phyloP scores from a whole-genome alignment of 2,329 filamentous ascomycete species.

The Fusarium kyushuense region DNA sequence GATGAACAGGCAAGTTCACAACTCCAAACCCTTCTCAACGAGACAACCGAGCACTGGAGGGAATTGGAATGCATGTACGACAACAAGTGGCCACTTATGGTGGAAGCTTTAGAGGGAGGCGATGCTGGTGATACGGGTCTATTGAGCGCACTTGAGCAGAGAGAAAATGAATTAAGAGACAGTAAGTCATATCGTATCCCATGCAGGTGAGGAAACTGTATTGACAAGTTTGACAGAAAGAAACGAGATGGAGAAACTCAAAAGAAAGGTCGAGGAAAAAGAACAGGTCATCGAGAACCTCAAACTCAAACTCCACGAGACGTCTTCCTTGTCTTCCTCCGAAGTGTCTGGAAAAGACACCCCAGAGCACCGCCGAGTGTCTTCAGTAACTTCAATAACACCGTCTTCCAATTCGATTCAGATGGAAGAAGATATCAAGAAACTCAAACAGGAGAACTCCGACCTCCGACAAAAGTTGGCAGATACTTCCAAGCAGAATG shows the following conservation, averaged over 20 bases:
- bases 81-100: neutral
- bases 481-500: neutral
- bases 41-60: neutral
- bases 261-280: neutral
- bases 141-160: neutral
- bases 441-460: neutral
- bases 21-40: neutral
- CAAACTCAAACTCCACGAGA: neutral
- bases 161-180: neutral
- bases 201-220: neutral
- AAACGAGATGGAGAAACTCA: neutral
- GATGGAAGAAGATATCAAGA: neutral
- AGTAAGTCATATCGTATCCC: slow-evolving; percentile 4
- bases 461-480: neutral
- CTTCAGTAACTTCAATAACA: neutral
- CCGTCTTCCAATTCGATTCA: neutral
- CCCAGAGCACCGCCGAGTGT: neutral
- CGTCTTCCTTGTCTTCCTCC: neutral
- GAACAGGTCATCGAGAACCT: neutral
- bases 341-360: neutral
- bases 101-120: neutral
- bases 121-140: neutral
- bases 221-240: neutral
- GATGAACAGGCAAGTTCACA: neutral
- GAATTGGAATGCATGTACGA: neutral